Evolutionary conservation across 257 asterid species (phyloP).

Genomic region (Nicotiana attenuata): DNA sequence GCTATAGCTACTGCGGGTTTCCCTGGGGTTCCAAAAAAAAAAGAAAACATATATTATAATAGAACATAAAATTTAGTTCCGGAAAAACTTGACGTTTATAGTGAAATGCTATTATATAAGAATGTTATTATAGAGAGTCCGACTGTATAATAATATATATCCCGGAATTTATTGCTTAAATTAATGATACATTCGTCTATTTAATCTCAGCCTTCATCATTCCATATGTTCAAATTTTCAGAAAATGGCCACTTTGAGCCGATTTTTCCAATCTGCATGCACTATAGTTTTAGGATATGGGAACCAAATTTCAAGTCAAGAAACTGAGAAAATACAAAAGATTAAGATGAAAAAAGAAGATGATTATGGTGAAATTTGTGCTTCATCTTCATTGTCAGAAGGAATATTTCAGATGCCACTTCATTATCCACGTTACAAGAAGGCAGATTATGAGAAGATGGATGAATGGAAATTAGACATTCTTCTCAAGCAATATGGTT

Average conservation of each 20-base stretch:
- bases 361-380: too few species aligned
- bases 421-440: background rate
- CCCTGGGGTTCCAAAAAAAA: too few species aligned
- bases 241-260: background rate
- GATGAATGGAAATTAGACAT: background rate
- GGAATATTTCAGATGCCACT: slow-evolving; percentile 1
- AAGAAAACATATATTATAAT: too few species aligned
- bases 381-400: too few species aligned
- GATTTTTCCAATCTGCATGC: background rate
- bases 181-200: background rate
- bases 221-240: background rate
- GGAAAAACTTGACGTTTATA: too few species aligned
- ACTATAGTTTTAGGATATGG: background rate
- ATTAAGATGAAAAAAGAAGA: background rate
- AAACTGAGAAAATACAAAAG: background rate
- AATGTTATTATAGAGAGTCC: too few species aligned
- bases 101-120: too few species aligned
- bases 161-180: background rate
- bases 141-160: background rate
- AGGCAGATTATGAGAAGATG: background rate
- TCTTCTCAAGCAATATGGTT: background rate
- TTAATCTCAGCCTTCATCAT: background rate
- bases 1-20: too few species aligned
- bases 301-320: background rate
- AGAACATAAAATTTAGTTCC: too few species aligned